Conservation (phyloP, 352 stramenopile species). For the Blastocystis sp. region DNA sequence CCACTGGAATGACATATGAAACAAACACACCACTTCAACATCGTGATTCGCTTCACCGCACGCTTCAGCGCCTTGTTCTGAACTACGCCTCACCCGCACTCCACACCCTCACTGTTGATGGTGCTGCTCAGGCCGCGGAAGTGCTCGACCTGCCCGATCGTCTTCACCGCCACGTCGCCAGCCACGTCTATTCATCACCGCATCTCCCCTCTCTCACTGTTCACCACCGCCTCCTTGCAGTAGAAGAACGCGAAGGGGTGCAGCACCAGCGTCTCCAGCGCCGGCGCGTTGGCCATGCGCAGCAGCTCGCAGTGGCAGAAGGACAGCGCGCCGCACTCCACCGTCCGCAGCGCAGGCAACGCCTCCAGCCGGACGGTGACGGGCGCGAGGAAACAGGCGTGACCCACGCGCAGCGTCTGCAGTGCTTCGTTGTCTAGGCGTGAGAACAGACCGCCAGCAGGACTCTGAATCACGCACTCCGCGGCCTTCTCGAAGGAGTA, state of each 20-base stretch:
- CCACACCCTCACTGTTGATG: not conserved
- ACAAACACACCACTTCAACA: not conserved
- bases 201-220: not conserved
- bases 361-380: not conserved
- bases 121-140: not conserved
- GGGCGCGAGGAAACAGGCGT: not conserved
- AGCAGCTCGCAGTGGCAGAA: not conserved
- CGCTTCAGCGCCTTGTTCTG: not conserved
- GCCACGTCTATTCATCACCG: not conserved
- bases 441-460: not conserved
- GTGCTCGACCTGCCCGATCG: not conserved
- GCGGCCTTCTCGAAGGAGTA: not conserved
- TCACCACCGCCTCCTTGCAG: not conserved
- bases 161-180: not conserved
- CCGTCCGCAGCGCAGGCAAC: not conserved
- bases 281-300: too few relatives aligned
- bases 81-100: not conserved
- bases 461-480: not conserved
- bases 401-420: not conserved
- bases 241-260: not conserved
- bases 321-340: not conserved
- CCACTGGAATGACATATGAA: not conserved
- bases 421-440: not conserved
- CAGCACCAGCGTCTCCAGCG: not conserved
- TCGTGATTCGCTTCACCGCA: not conserved